Evolutionary conservation across 2,329 filamentous ascomycete species (phyloP).

Genomic region (Septoria petroselini): DNA sequence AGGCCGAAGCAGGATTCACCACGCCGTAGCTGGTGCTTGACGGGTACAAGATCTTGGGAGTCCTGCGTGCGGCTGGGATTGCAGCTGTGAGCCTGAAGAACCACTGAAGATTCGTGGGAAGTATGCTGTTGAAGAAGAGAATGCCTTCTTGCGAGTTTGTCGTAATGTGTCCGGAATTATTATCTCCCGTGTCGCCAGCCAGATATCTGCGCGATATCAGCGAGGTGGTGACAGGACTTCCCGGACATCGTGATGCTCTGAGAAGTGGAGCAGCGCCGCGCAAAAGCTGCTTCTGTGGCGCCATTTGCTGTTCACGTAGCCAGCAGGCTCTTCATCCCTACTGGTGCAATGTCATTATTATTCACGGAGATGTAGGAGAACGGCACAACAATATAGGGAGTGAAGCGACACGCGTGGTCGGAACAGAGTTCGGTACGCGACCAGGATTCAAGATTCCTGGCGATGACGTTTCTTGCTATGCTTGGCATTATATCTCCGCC

Average conservation of each 20-base stretch:
- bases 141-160: conserved; percentile 73
- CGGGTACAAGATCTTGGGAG: conserved; percentile 15
- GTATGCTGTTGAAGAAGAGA: conserved; percentile 88
- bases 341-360: not conserved
- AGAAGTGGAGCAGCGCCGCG: conserved; percentile 13
- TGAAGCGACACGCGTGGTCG: no score
- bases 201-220: conserved; percentile 17
- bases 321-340: not conserved
- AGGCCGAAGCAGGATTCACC: conserved; percentile 55
- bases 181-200: conserved; percentile 33
- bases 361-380: no score
- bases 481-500: no score
- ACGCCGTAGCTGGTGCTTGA: conserved; percentile 39
- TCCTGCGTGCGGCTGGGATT: conserved; percentile 35
- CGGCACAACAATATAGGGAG: no score
- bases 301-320: not conserved
- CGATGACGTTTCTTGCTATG: no score
- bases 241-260: not conserved
- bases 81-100: conserved; percentile 52
- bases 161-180: conserved; percentile 78
- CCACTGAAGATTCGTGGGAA: conserved; percentile 72
- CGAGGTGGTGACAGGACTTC: not conserved
- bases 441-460: no score
- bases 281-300: not conserved
- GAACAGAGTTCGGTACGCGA: no score